These are phyloP conservation scores for Candida boleticola DNA, from an alignment of 805 yeast genomes.

Conservation along the genomic window DNA sequence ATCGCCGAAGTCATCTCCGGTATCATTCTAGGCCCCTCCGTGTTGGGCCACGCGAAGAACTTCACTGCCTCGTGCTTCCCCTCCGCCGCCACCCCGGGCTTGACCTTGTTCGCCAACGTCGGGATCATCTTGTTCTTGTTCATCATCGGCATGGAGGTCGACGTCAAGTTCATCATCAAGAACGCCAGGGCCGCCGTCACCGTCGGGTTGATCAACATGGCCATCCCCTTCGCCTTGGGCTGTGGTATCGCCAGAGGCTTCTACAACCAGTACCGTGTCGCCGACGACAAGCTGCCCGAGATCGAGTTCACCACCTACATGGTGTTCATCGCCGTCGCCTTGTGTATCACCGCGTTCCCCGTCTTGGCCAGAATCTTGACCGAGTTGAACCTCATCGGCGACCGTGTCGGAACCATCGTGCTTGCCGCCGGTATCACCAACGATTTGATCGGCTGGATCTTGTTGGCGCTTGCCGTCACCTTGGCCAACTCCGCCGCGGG, in stretches of 20 bases:
- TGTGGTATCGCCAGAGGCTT: conserved; percentile 69
- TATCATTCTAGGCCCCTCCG: conserved; percentile 72
- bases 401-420: conserved; percentile 69
- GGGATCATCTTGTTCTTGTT: conserved; percentile 76
- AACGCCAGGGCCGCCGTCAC: conserved; percentile 59
- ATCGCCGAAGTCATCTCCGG: conserved; percentile 83
- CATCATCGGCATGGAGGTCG: conserved; percentile 79
- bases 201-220: conserved; percentile 72
- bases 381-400: conserved; percentile 66
- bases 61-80: conserved; percentile 70
- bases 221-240: conserved; percentile 78
- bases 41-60: conserved; percentile 66
- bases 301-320: conserved; percentile 68
- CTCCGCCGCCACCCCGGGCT: conserved; percentile 54
- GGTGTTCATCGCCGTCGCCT: conserved; percentile 81
- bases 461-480: conserved; percentile 72
- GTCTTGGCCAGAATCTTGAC: conserved; percentile 77
- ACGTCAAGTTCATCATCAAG: conserved; percentile 58
- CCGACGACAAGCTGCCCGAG: conserved; percentile 22
- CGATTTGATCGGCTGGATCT: conserved; percentile 79
- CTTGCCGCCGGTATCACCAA: conserved; percentile 80
- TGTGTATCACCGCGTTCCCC: conserved; percentile 84
- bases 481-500: conserved; percentile 72
- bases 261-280: conserved; percentile 51
- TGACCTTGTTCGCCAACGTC: conserved; percentile 67